These are phyloP conservation scores for Penicillium sp. DNA, from an alignment of 2,329 filamentous ascomycete genomes.

Conservation along the genomic window DNA sequence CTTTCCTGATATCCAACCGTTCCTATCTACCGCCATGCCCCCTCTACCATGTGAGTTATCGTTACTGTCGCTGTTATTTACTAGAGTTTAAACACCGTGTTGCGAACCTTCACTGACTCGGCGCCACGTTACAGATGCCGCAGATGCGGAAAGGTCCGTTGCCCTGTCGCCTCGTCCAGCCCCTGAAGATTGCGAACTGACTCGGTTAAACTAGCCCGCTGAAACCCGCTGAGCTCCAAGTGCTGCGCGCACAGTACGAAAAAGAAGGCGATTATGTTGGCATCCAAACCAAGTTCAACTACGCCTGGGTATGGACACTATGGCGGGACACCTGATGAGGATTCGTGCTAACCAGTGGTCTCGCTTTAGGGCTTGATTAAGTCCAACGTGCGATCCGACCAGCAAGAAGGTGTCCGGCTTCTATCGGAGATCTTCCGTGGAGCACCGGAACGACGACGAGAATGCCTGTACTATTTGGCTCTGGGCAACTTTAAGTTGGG, in stretches of 20 bases:
- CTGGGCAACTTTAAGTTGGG: slow-evolving; percentile 97
- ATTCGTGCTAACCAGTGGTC: slow-evolving; percentile 3
- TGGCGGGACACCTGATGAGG: not conserved
- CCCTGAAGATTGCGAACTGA: slow-evolving; percentile 9
- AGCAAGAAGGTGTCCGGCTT: slow-evolving; percentile 89
- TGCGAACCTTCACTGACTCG: not conserved
- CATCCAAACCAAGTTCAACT: slow-evolving; percentile 99
- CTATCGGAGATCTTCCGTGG: slow-evolving; percentile 95
- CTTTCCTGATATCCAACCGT: not conserved
- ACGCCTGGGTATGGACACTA: slow-evolving; percentile 71
- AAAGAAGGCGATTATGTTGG: slow-evolving; percentile 97
- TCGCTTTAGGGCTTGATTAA: slow-evolving; percentile 79
- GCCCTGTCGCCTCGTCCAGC: not conserved
- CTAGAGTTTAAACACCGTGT: not conserved
- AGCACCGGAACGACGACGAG: slow-evolving; percentile 84
- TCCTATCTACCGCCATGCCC: slow-evolving; percentile 33
- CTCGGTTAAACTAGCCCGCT: slow-evolving; percentile 61
- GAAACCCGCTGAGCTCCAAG: slow-evolving; percentile 85
- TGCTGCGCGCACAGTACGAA: slow-evolving; percentile 89
- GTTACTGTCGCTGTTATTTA: not conserved
- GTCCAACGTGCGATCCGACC: slow-evolving; percentile 74
- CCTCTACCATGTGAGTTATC: slow-evolving; percentile 48
- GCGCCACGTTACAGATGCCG: slow-evolving; percentile 64
- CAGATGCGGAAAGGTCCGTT: slow-evolving; percentile 86
- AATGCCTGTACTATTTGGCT: slow-evolving; percentile 97